phyloP scores from a whole-genome alignment of 805 yeast genomes.

The Saturnispora bothae region DNA sequence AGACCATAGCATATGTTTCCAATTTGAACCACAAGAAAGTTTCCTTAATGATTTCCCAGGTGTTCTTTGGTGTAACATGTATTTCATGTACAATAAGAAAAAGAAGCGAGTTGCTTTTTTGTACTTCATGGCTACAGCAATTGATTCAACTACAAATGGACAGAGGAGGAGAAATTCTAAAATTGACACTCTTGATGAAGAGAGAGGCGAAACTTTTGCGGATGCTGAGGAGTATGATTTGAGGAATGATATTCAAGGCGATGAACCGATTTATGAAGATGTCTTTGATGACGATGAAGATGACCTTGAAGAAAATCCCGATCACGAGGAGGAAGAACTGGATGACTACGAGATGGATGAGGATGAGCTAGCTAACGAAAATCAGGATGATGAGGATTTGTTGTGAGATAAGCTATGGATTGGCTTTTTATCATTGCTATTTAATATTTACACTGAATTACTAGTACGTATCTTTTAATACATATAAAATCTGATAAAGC shows the following conservation, averaged over 20 bases:
- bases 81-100: slow-evolving; percentile 87
- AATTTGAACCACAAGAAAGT: slow-evolving; percentile 52
- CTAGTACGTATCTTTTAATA: no score
- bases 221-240: slow-evolving; percentile 29
- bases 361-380: slow-evolving; percentile 15
- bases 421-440: no score
- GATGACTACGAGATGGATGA: slow-evolving; percentile 20
- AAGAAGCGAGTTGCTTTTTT: slow-evolving; percentile 85
- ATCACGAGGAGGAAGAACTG: slow-evolving; percentile 26
- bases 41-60: slow-evolving; percentile 56
- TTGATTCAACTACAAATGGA: slow-evolving; percentile 8
- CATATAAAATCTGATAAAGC: no score
- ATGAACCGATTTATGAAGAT: slow-evolving; percentile 24
- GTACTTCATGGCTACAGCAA: slow-evolving; percentile 46
- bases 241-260: slow-evolving; percentile 20
- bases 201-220: slow-evolving; percentile 20
- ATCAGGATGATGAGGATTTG: slow-evolving; percentile 18
- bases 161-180: slow-evolving; percentile 24
- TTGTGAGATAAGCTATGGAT: neutral
- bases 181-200: slow-evolving; percentile 25
- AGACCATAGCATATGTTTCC: slow-evolving; percentile 51
- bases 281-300: slow-evolving; percentile 34
- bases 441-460: no score
- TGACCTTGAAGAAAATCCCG: slow-evolving; percentile 33
- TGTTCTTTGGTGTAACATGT: slow-evolving; percentile 65